Evolutionary conservation across 306 rosid genomes (phyloP).

Genomic region (Castanospermum australe): DNA sequence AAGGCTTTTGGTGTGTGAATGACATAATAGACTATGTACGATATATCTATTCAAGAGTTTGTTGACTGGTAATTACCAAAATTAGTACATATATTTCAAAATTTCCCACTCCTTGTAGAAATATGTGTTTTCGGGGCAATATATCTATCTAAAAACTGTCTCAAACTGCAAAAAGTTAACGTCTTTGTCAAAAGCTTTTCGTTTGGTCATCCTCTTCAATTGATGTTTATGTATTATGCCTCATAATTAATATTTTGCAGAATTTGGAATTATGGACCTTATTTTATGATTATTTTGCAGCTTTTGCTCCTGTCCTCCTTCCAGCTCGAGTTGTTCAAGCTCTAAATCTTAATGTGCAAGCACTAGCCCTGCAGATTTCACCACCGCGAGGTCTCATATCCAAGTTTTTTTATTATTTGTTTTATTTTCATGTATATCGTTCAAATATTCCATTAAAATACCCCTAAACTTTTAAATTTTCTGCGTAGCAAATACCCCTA

Average conservation of each 20-base stretch:
- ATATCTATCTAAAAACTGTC: too few relatives aligned
- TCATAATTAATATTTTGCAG: background rate
- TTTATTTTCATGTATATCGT: background rate
- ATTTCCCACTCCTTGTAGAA: background rate
- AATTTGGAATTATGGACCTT: slow-evolving; percentile 3
- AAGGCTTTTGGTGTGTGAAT: too few relatives aligned
- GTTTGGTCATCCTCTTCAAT: too few relatives aligned
- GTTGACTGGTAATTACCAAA: background rate
- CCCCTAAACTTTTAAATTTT: too few relatives aligned
- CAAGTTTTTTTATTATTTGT: background rate
- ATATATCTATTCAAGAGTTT: background rate
- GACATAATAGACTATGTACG: background rate
- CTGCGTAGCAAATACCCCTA: background rate
- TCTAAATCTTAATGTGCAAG: slow-evolving; percentile 69
- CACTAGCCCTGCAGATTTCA: slow-evolving; percentile 59
- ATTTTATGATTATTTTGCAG: slow-evolving; percentile 34
- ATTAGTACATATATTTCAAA: background rate
- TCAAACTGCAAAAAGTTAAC: too few relatives aligned
- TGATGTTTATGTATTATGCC: too few relatives aligned
- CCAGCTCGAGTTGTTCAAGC: slow-evolving; percentile 76
- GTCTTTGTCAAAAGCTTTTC: background rate
- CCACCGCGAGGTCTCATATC: slow-evolving; percentile 51
- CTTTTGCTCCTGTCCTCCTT: slow-evolving; percentile 68
- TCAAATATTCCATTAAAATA: background rate
- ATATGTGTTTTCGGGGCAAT: too few relatives aligned